Conservation (phyloP, 1,284 basidiomycete species). For the Schizophyllum amplum region DNA sequence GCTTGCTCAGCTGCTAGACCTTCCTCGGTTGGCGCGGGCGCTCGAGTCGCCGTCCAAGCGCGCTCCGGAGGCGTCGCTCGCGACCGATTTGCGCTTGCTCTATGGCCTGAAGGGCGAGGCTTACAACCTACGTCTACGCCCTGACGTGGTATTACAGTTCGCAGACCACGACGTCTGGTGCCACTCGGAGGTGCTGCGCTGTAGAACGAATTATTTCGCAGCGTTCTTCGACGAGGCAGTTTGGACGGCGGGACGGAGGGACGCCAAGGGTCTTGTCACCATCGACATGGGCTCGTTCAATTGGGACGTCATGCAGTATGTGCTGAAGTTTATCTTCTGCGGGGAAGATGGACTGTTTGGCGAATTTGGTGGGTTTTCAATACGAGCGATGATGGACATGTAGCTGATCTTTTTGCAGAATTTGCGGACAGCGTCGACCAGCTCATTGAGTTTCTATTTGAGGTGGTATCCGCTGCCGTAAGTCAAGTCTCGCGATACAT, state of each 20-base stretch:
- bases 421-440: slow-evolving; percentile 65
- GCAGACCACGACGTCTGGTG: slow-evolving; percentile 61
- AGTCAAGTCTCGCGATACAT: slow-evolving; percentile 18
- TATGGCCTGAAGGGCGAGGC: slow-evolving; percentile 23
- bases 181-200: slow-evolving; percentile 73
- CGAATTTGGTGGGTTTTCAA: slow-evolving; percentile 45
- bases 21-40: slow-evolving; percentile 45
- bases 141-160: slow-evolving; percentile 75
- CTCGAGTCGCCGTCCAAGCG: slow-evolving; percentile 50
- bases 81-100: slow-evolving; percentile 39
- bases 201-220: slow-evolving; percentile 81
- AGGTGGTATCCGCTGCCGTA: slow-evolving; percentile 81
- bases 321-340: slow-evolving; percentile 75
- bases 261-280: slow-evolving; percentile 43
- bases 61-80: slow-evolving; percentile 35
- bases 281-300: slow-evolving; percentile 71
- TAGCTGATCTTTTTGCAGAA: slow-evolving; percentile 31
- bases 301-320: slow-evolving; percentile 73
- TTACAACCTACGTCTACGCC: slow-evolving; percentile 18
- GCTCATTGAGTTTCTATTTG: slow-evolving; percentile 82
- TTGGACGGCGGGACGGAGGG: slow-evolving; percentile 69
- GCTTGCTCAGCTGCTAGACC: slow-evolving; percentile 45
- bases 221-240: slow-evolving; percentile 81
- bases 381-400: slow-evolving; percentile 1
- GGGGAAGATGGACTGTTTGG: slow-evolving; percentile 70